Base-by-base conservation (phyloP, 1,139 yeast genomes). In the Zygosaccharomyces pseudobailii region DNA sequence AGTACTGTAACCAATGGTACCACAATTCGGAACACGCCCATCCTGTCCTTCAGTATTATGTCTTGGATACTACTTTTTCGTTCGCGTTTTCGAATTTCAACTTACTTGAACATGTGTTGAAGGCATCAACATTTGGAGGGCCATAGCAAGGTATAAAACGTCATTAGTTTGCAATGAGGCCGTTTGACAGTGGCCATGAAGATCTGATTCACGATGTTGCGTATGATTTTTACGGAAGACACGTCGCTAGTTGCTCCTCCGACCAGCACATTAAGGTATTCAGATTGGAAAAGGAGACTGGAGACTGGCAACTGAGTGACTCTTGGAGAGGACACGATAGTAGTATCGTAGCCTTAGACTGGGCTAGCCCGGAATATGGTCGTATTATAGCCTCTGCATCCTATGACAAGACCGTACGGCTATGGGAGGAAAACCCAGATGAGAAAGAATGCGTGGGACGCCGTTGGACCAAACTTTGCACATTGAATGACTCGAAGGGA, bases 261-360 rank as follows among this genome's bases (percentile, higher is more conserved):
- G 97, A 90, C 66, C 96, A 89, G 59, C 94, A 87, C 61, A 79
- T 90, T 54, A 87, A 87, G 61, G 90, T 90, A 33, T 90, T 88
- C 65, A 92, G 86, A 62, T 69, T 84, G 42, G 87, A 82, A 56
- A 66, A 79, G 10, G 64, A 65, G n/a, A 62, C 69, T 8, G 72
- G 71, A 31, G 76, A 80, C 25, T 90, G 97, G 97, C 79, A 78
- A 13, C 68, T 85, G 47, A 82, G 83, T 56, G 96, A 89, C 66
- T 82, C 86, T 53, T 90, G 96, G 95, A 86, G 86, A 57, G 97
- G 97, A 0, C 98, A 92, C 63, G 96, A 92, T 58, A 84, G 95
- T 5, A 81, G 90, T 54, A 78, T 92, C 27, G 85, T 87, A 39
- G 80, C 84, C 56, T 73, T 92, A 5, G 80, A 82, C 45, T 92